Evolutionary conservation across 179 eudicot genomes (phyloP).

Genomic region (Camellia oleifera): DNA sequence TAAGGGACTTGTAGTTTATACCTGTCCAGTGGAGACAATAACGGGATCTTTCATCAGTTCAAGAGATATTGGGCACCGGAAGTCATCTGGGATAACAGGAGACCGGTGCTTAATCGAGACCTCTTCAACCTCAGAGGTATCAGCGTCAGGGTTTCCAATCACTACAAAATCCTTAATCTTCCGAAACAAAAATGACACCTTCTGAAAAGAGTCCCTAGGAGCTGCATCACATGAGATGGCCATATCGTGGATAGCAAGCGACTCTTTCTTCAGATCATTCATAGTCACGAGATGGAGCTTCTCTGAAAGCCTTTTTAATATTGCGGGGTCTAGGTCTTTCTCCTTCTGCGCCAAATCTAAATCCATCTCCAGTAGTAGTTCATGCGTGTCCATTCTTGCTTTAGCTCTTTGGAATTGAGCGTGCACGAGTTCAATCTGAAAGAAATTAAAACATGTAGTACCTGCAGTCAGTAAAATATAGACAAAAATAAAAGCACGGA

Average conservation of each 20-base stretch:
- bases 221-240: constrained; percentile 62
- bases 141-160: constrained; percentile 48
- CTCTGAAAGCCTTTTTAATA: constrained; percentile 73
- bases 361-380: constrained; percentile 64
- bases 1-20: constrained; percentile 2
- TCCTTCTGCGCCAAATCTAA: constrained; percentile 59
- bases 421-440: constrained; percentile 84
- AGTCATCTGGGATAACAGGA: constrained; percentile 94
- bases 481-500: not conserved
- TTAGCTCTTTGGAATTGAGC: constrained; percentile 80
- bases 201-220: constrained; percentile 59
- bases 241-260: constrained; percentile 80
- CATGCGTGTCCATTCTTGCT: constrained; percentile 68
- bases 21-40: constrained; percentile 88
- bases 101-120: constrained; percentile 71
- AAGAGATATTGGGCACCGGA: constrained; percentile 96
- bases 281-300: constrained; percentile 69
- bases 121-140: constrained; percentile 51
- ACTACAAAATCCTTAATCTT: constrained; percentile 64
- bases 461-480: not conserved
- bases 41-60: constrained; percentile 99
- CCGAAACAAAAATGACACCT: constrained; percentile 59
- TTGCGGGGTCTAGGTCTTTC: constrained; percentile 52
- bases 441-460: not conserved
- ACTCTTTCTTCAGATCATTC: constrained; percentile 78